phyloP scores from a whole-genome alignment of 371 early-diverging fungal species.

The Massospora cicadina region DNA sequence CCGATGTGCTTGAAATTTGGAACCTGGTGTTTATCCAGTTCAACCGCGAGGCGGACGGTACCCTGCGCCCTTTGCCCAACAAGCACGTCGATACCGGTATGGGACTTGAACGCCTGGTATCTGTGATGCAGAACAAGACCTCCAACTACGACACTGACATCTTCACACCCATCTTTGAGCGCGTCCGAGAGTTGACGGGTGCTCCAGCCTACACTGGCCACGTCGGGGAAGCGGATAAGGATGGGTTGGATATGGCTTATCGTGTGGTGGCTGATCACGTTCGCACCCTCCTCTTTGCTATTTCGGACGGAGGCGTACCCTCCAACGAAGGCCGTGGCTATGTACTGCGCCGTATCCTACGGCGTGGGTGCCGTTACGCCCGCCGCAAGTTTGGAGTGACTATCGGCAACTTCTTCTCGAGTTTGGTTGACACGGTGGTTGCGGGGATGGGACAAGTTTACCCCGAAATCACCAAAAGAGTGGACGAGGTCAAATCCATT shows the following conservation, averaged over 20 bases:
- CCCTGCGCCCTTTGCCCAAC: conserved; percentile 77
- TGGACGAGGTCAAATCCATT: conserved; percentile 74
- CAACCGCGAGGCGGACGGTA: conserved; percentile 92
- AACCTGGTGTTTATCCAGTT: conserved; percentile 99
- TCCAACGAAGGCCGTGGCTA: conserved; percentile 99
- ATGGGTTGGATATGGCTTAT: conserved; percentile 95
- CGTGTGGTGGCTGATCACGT: conserved; percentile 99
- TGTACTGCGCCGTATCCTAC: conserved; percentile 94
- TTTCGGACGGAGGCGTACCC: conserved; percentile 92
- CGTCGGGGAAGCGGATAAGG: conserved; percentile 78
- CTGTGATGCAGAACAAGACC: conserved; percentile 86
- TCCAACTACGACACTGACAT: conserved; percentile 99
- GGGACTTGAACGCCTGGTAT: conserved; percentile 96
- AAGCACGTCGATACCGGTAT: conserved; percentile 99
- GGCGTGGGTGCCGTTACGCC: conserved; percentile 93
- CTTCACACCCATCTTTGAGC: conserved; percentile 69
- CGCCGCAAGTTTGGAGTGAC: conserved; percentile 81
- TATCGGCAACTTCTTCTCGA: conserved; percentile 82
- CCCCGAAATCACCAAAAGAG: conserved; percentile 62
- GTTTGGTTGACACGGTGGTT: conserved; percentile 72
- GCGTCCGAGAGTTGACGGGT: conserved; percentile 72
- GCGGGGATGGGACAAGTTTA: conserved; percentile 69
- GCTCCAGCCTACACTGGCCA: conserved; percentile 69
- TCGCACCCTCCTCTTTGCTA: conserved; percentile 95
- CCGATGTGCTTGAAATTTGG: conserved; percentile 99